A percentile compares a stretch with the other conserved stretches of the same genome.
These are phyloP conservation scores for Leonotis leonurus DNA, from an alignment of 257 asterid species.

Conservation along the genomic window DNA sequence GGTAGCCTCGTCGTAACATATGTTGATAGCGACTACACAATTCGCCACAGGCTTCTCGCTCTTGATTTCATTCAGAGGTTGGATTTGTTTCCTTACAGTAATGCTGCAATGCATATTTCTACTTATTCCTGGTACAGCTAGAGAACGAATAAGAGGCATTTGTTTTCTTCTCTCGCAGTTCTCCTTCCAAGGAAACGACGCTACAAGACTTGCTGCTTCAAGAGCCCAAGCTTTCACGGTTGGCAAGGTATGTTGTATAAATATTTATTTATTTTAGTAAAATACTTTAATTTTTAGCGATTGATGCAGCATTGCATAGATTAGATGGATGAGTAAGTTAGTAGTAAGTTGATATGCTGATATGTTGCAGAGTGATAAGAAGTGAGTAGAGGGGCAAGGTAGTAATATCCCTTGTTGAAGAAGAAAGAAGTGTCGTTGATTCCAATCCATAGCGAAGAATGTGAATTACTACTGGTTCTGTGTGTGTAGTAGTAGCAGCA, in stretches of 20 bases:
- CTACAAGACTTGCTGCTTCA: slow-evolving; percentile 68
- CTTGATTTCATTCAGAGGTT: slow-evolving; percentile 53
- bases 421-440: not conserved
- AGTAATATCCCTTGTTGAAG: not conserved
- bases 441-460: not conserved
- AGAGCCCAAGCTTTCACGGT: slow-evolving; percentile 65
- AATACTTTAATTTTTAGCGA: not conserved
- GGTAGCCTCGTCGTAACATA: slow-evolving; percentile 80
- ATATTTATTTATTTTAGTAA: not conserved
- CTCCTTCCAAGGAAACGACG: slow-evolving; percentile 26
- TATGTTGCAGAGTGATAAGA: slow-evolving; percentile 13
- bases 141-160: too few relatives aligned
- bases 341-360: not conserved
- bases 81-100: slow-evolving; percentile 1
- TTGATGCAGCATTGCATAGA: not conserved
- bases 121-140: not conserved
- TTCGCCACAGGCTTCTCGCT: slow-evolving; percentile 67
- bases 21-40: slow-evolving; percentile 51
- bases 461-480: not conserved
- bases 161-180: slow-evolving; percentile 22
- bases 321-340: not conserved
- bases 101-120: not conserved
- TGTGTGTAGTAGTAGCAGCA: not conserved
- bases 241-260: slow-evolving; percentile 50
- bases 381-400: not conserved